Evolutionary conservation across 2,329 filamentous ascomycete genomes (phyloP).

Genomic region (Aureobasidium subglaciale): DNA sequence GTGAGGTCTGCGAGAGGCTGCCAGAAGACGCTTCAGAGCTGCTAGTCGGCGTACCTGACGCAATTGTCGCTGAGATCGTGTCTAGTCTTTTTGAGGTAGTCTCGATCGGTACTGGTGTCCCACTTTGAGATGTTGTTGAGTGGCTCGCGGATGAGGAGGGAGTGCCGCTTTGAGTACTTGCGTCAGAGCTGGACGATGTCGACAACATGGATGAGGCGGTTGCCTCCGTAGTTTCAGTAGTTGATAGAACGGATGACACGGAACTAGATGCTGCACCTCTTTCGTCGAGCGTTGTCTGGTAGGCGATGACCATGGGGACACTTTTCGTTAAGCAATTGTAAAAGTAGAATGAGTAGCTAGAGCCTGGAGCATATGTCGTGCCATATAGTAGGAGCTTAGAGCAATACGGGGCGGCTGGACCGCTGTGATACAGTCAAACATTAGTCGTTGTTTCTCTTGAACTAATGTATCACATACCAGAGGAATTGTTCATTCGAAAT

Average conservation of each 20-base stretch:
- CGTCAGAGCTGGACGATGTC: too few relatives aligned
- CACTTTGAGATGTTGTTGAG: too few relatives aligned
- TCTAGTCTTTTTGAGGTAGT: too few relatives aligned
- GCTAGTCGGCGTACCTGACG: too few relatives aligned
- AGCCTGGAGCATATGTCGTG: neutral
- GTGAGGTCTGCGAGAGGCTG: neutral
- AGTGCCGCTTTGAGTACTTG: too few relatives aligned
- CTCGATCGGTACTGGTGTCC: too few relatives aligned
- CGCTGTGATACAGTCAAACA: too few relatives aligned
- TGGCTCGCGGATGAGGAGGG: too few relatives aligned
- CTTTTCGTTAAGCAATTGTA: neutral
- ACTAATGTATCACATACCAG: too few relatives aligned
- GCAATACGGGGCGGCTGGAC: slow-evolving; percentile 3
- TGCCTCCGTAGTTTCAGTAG: neutral
- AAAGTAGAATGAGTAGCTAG: slow-evolving; percentile 1
- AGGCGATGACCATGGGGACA: neutral
- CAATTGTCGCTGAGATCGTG: too few relatives aligned
- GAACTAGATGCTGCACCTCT: neutral
- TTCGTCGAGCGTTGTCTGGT: neutral
- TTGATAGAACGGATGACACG: neutral
- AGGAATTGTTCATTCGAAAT: neutral
- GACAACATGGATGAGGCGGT: too few relatives aligned
- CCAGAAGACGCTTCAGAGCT: neutral
- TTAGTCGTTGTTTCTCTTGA: too few relatives aligned
- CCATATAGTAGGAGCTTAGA: slow-evolving; percentile 9